These are phyloP conservation scores for Coniferiporia weirii DNA, from an alignment of 1,284 basidiomycete species.

Conservation along the genomic window DNA sequence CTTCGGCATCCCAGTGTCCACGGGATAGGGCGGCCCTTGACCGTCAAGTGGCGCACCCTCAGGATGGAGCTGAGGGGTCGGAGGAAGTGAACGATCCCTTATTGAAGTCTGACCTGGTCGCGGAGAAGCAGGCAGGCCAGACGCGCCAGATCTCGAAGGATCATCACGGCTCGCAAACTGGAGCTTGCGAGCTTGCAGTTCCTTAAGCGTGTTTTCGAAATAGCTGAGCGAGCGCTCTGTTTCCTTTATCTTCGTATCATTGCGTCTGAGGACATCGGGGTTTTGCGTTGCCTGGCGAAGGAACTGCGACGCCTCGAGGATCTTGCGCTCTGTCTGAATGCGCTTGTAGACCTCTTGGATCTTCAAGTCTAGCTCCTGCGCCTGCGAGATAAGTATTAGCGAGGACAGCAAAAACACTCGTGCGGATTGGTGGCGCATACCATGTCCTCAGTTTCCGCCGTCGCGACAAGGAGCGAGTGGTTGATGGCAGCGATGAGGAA, in stretches of 20 bases:
- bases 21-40: conserved; percentile 32
- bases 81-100: conserved; percentile 31
- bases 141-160: conserved; percentile 44
- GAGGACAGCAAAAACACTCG: background rate
- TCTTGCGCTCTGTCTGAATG: conserved; percentile 89
- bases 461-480: conserved; percentile 4
- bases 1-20: conserved; percentile 39
- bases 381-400: conserved; percentile 24
- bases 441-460: conserved; percentile 24
- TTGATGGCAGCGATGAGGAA: conserved; percentile 15
- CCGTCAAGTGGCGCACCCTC: conserved; percentile 36
- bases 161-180: conserved; percentile 53
- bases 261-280: conserved; percentile 77
- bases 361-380: conserved; percentile 78
- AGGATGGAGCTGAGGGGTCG: conserved; percentile 49
- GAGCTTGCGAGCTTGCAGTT: conserved; percentile 74
- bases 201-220: conserved; percentile 82
- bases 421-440: conserved; percentile 21
- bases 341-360: conserved; percentile 87
- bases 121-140: conserved; percentile 26
- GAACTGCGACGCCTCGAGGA: conserved; percentile 80
- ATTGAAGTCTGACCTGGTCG: conserved; percentile 24
- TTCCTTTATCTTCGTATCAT: conserved; percentile 85
- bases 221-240: conserved; percentile 82
- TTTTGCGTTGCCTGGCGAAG: conserved; percentile 82